Evolutionary conservation across 257 asterid species (phyloP).

Genomic region (Eucommia ulmoides): DNA sequence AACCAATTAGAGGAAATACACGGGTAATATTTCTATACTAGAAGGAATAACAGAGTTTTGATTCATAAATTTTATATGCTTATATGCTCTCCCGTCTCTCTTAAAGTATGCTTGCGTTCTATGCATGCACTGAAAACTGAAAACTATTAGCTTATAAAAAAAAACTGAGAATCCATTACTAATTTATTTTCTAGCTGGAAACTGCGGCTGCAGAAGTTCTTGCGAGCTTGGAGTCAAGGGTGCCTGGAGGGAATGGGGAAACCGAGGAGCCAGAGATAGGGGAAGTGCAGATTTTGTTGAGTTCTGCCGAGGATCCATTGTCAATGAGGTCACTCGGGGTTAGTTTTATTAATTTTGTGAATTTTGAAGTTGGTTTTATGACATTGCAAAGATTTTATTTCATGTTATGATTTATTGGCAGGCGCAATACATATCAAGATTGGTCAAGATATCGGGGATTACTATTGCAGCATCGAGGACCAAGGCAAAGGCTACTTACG

Average conservation of each 20-base stretch:
- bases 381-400: no score
- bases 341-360: no score
- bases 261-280: constrained; percentile 85
- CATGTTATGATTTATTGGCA: constrained; percentile 11
- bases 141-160: no score
- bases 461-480: constrained; percentile 98
- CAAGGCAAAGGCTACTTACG: constrained; percentile 93
- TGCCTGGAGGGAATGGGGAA: constrained; percentile 71
- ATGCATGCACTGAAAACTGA: no score
- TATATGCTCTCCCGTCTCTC: no score
- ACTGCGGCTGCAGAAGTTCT: constrained; percentile 91
- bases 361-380: no score
- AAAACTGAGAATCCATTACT: background rate
- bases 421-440: constrained; percentile 87
- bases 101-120: no score
- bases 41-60: no score
- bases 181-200: constrained; percentile 41
- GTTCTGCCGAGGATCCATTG: constrained; percentile 72
- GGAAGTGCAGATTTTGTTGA: constrained; percentile 84
- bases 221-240: constrained; percentile 68
- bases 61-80: no score
- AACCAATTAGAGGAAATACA: no score
- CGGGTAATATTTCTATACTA: no score
- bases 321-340: constrained; percentile 93
- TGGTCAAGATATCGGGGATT: constrained; percentile 89